phyloP scores from a whole-genome alignment of 2,329 filamentous ascomycete species.

The Cercospora brassicicola region DNA sequence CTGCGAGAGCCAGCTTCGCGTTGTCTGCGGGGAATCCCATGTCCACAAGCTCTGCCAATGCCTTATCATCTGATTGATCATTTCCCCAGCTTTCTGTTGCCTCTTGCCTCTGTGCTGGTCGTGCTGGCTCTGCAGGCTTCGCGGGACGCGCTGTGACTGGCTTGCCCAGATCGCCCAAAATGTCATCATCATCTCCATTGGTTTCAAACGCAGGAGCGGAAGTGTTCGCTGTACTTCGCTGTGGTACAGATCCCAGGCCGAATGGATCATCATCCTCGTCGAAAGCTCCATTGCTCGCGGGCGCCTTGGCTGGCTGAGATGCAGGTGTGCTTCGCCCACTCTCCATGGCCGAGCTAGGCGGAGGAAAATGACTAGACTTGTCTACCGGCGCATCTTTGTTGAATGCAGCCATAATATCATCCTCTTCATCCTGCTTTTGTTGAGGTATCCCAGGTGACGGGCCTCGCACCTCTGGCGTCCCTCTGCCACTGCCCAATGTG shows the following conservation, averaged over 20 bases:
- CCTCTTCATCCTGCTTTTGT: constrained; percentile 42
- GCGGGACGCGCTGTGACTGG: constrained; percentile 55
- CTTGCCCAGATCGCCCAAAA: constrained; percentile 61
- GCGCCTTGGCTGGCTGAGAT: constrained; percentile 12
- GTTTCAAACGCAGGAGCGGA: constrained; percentile 20
- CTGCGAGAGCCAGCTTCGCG: constrained; percentile 73
- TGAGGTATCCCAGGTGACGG: constrained; percentile 26
- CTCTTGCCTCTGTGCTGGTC: constrained; percentile 6
- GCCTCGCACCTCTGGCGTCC: constrained; percentile 40
- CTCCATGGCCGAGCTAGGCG: constrained; percentile 37
- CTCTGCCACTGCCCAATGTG: constrained; percentile 67
- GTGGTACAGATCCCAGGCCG: constrained; percentile 58
- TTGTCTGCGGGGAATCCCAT: constrained; percentile 91
- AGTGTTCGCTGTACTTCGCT: constrained; percentile 29
- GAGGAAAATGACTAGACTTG: constrained; percentile 60
- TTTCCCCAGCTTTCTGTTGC: constrained; percentile 11
- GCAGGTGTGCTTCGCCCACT: constrained; percentile 47
- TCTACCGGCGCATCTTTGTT: constrained; percentile 60
- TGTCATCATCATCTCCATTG: constrained; percentile 57
- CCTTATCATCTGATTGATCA: constrained; percentile 57
- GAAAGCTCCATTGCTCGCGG: constrained; percentile 15
- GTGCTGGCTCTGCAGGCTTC: constrained; percentile 12
- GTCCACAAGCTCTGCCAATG: constrained; percentile 84
- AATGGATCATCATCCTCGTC: constrained; percentile 83
- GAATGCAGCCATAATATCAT: constrained; percentile 64